These are phyloP conservation scores for Arthromyces matolae DNA, from an alignment of 768 basidiomycete genomes.

Conservation along the genomic window DNA sequence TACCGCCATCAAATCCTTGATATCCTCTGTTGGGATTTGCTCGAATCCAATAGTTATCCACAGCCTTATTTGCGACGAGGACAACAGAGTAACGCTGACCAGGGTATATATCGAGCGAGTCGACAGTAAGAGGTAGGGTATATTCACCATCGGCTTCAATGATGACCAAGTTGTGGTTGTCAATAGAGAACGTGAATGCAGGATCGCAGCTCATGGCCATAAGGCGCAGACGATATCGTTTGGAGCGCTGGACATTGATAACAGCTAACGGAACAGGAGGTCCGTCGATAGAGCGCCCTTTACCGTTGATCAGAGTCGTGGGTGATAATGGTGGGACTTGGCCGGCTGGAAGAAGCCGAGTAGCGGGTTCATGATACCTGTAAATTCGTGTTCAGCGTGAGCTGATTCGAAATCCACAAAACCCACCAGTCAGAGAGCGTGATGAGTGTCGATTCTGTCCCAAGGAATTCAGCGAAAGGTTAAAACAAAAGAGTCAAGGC, in stretches of 20 bases:
- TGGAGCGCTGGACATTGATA: neutral
- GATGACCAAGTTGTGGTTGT: neutral
- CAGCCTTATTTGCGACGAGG: neutral
- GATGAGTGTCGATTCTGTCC: conserved; percentile 2
- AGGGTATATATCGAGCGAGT: neutral
- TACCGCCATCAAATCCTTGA: neutral
- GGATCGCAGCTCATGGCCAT: neutral
- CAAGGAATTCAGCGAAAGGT: neutral
- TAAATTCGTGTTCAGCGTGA: neutral
- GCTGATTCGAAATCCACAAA: neutral
- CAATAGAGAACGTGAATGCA: neutral
- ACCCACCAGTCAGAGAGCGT: neutral
- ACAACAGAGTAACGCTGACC: conserved; percentile 3
- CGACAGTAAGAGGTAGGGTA: neutral
- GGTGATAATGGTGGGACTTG: neutral
- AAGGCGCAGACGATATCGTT: neutral
- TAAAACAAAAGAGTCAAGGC: neutral
- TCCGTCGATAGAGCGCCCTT: neutral
- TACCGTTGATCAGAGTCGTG: neutral
- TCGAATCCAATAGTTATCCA: conserved; percentile 4
- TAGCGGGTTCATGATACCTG: neutral
- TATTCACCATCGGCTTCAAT: conserved; percentile 6
- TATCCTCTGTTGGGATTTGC: neutral
- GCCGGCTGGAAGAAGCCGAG: neutral
- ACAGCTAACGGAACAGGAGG: conserved; percentile 23